Percentiles rank a stretch among this genome's conserved stretches.
Evolutionary conservation across 331 rosid genomes (phyloP).

Genomic region (Stylosanthes scabra): DNA sequence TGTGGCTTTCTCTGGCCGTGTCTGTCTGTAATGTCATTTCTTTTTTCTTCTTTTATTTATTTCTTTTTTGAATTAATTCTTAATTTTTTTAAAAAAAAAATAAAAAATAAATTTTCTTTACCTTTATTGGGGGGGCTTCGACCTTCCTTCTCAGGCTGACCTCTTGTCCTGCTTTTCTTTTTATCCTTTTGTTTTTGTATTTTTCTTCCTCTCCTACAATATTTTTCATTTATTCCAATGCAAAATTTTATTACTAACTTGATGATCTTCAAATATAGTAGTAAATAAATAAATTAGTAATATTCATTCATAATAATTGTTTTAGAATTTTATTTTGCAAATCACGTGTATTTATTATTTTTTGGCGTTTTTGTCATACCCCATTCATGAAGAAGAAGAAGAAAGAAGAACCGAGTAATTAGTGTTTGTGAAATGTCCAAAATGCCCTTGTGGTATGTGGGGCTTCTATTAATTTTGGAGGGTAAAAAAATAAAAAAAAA

Average conservation of each 20-base stretch:
- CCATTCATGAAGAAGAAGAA: not conserved
- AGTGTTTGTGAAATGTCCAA: not conserved
- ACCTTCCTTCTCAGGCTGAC: constrained; percentile 37
- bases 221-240: not conserved
- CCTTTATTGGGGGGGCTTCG: constrained; percentile 39
- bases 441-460: not conserved
- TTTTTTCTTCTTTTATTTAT: not conserved
- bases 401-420: not conserved
- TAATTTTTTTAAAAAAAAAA: constrained; percentile 39
- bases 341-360: not conserved
- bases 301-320: no score
- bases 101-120: constrained; percentile 35
- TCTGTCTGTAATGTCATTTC: constrained; percentile 35
- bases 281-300: no score
- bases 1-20: constrained; percentile 45
- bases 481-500: constrained; percentile 9
- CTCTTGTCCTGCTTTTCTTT: constrained; percentile 38
- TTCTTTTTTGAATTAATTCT: not conserved
- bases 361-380: not conserved
- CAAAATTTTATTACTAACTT: no score
- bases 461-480: not conserved
- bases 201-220: not conserved
- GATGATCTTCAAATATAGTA: no score
- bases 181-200: not conserved
- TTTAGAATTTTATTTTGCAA: not conserved